phyloP scores from a whole-genome alignment of 176 grass and related monocot genomes.

The Canna indica region DNA sequence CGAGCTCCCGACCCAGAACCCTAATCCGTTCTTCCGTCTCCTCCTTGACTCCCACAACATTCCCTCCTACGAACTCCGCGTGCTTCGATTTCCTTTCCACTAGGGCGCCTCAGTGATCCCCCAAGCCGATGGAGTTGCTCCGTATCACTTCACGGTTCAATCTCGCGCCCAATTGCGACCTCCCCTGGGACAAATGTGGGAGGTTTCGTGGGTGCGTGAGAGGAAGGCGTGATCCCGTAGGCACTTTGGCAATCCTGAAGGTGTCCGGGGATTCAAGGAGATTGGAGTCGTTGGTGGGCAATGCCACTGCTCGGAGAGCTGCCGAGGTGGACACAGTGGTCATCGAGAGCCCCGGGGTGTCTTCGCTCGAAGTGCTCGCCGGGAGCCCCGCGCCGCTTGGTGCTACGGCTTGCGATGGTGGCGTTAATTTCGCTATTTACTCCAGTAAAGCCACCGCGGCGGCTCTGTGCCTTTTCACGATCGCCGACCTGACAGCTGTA shows the following conservation, averaged over 20 bases:
- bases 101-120: neutral
- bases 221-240: neutral
- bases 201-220: neutral
- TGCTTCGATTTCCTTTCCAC: no score
- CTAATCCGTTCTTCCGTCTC: neutral
- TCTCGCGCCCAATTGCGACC: neutral
- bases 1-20: neutral
- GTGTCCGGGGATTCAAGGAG: neutral
- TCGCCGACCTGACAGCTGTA: slow-evolving; percentile 47
- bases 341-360: slow-evolving; percentile 28
- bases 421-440: slow-evolving; percentile 86
- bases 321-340: slow-evolving; percentile 5
- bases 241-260: neutral
- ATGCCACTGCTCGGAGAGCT: slow-evolving; percentile 1
- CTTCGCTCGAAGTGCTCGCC: slow-evolving; percentile 46
- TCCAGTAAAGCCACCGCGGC: slow-evolving; percentile 53
- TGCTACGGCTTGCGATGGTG: slow-evolving; percentile 45
- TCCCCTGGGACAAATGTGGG: neutral
- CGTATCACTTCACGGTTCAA: neutral
- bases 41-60: neutral
- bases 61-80: neutral
- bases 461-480: slow-evolving; percentile 62
- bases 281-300: slow-evolving; percentile 5
- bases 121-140: slow-evolving; percentile 3
- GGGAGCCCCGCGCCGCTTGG: slow-evolving; percentile 66